A percentile compares a stretch with the other conserved stretches of the same genome.
Conservation (phyloP, 225 moss, liverwort and hornwort genomes). For the Marchantia polymorpha region DNA sequence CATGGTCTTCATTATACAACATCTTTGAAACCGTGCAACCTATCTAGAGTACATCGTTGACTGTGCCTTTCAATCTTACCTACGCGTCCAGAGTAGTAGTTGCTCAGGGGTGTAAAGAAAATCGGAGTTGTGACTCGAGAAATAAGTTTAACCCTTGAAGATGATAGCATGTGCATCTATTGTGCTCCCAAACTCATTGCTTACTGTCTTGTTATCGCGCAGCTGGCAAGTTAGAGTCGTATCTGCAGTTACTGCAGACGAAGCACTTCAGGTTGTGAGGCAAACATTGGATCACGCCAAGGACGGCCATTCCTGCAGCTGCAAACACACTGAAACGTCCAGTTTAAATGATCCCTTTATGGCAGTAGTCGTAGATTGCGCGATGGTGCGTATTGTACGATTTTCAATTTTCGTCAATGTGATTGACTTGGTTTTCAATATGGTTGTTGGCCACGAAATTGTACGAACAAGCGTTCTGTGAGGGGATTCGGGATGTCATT, state of each 20-base stretch:
- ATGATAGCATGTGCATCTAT: not conserved
- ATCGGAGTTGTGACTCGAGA: no score
- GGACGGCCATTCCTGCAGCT: slow-evolving; percentile 11
- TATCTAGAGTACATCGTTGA: no score
- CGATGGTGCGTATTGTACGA: slow-evolving; percentile 25
- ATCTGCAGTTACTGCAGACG: slow-evolving; percentile 21
- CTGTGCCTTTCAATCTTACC: no score
- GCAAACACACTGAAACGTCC: slow-evolving; percentile 11
- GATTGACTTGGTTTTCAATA: not conserved
- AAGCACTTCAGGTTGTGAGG: slow-evolving; percentile 30
- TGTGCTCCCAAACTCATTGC: not conserved
- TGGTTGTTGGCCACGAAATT: not conserved
- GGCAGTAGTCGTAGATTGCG: slow-evolving; percentile 30
- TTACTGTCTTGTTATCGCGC: not conserved
- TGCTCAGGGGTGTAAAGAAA: no score
- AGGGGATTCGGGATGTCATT: not conserved
- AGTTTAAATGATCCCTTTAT: slow-evolving; percentile 25
- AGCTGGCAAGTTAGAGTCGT: slow-evolving; percentile 36
- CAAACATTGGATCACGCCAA: slow-evolving; percentile 18
- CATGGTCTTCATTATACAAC: no score
- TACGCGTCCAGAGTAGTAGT: no score
- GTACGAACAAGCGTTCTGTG: not conserved
- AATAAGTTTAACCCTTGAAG: no score
- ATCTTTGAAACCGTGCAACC: no score
- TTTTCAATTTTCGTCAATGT: not conserved